Conservation (phyloP, 2,329 filamentous ascomycete genomes). For the Monilinia fructicola region DNA sequence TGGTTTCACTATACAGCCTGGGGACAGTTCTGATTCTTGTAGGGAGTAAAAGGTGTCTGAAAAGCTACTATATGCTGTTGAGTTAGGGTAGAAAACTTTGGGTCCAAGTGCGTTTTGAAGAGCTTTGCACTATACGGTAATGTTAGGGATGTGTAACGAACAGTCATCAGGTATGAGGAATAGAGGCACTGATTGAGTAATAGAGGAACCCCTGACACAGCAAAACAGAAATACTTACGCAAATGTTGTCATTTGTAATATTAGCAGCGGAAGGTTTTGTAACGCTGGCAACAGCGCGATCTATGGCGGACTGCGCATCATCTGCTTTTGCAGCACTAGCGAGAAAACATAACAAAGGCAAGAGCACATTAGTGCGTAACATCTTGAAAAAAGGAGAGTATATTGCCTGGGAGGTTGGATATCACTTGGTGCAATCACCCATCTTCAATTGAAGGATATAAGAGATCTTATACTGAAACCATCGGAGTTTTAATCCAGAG, state of each 20-base stretch:
- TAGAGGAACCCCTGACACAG: too few species aligned
- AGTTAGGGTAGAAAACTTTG: neutral
- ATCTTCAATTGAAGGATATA: too few species aligned
- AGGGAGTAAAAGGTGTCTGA: neutral
- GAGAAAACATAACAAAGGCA: neutral
- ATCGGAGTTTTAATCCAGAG: neutral
- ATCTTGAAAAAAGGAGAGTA: neutral
- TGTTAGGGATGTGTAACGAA: neutral
- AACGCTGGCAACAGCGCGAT: neutral
- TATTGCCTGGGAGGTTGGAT: neutral
- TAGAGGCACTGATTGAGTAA: neutral
- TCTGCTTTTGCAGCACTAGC: neutral
- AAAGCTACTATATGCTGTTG: neutral
- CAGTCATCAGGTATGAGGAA: neutral
- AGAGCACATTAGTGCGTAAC: neutral
- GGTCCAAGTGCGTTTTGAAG: neutral
- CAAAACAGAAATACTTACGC: neutral
- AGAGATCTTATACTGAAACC: neutral
- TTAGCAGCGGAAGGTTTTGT: neutral
- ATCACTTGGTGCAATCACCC: neutral
- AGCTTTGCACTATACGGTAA: constrained; percentile 1
- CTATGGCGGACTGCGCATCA: neutral
- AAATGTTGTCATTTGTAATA: neutral
- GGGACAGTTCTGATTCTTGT: neutral
- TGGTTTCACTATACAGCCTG: neutral